These are phyloP conservation scores for Teunomyces kruisii DNA, from an alignment of 805 yeast genomes.

Conservation along the genomic window DNA sequence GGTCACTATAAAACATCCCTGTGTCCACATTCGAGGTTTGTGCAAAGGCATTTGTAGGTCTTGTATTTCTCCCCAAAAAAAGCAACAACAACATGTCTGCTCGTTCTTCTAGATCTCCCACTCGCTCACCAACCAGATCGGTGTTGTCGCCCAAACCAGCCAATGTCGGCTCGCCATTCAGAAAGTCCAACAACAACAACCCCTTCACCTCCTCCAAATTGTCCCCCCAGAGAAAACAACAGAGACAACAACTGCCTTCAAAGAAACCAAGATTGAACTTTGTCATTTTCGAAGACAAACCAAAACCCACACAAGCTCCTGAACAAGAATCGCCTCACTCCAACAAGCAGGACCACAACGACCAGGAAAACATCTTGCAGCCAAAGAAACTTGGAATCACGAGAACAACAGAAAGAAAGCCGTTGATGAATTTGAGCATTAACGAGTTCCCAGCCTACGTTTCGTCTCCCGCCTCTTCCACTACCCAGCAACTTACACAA, in stretches of 20 bases:
- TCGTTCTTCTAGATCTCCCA: slow-evolving; percentile 5
- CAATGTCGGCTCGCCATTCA: slow-evolving; percentile 14
- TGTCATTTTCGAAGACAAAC: slow-evolving; percentile 21
- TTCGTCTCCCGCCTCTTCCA: slow-evolving; percentile 4
- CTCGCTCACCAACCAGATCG: slow-evolving; percentile 17
- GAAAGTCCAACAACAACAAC: slow-evolving; percentile 5
- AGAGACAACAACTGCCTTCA: slow-evolving; percentile 4
- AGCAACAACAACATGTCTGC: background rate
- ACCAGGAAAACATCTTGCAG: slow-evolving; percentile 43
- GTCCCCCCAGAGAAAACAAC: slow-evolving; percentile 5
- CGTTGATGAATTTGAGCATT: slow-evolving; percentile 30
- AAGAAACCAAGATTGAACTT: slow-evolving; percentile 18
- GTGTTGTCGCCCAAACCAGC: slow-evolving; percentile 24
- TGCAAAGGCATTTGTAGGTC: background rate
- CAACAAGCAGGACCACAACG: slow-evolving; percentile 28
- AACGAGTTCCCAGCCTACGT: slow-evolving; percentile 31
- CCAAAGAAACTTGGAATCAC: slow-evolving; percentile 17
- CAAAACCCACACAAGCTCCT: background rate
- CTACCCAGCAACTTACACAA: slow-evolving; percentile 20
- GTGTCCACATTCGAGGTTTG: slow-evolving; percentile 1
- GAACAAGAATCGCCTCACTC: slow-evolving; percentile 5
- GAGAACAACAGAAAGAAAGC: slow-evolving; percentile 19
- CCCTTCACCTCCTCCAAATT: slow-evolving; percentile 11
- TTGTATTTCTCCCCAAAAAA: no score
- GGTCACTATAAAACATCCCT: slow-evolving; percentile 4